phyloP scores from a whole-genome alignment of 2,329 filamentous ascomycete genomes.

The Dendryphion nanum region DNA sequence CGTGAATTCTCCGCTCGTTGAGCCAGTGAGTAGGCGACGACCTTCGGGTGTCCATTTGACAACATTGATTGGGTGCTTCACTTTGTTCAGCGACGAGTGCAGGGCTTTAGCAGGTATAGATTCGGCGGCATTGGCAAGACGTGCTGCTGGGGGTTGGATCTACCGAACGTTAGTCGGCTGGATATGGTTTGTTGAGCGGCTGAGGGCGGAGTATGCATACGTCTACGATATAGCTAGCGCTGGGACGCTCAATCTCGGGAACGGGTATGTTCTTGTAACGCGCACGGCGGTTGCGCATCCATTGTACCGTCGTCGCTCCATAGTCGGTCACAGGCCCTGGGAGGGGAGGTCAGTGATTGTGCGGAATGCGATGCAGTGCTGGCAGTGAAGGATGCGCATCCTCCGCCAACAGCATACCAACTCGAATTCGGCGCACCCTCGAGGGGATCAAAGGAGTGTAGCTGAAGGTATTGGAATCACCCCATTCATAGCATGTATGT shows the following conservation, averaged over 20 bases:
- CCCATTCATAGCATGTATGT: too few relatives aligned
- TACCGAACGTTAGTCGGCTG: conserved; percentile 35
- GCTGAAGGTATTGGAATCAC: too few relatives aligned
- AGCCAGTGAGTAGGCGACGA: conserved; percentile 84
- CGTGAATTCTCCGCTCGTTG: conserved; percentile 96
- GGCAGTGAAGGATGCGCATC: too few relatives aligned
- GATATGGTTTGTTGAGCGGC: conserved; percentile 12
- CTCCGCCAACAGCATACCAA: too few relatives aligned
- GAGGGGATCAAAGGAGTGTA: too few relatives aligned
- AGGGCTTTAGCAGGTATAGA: conserved; percentile 92
- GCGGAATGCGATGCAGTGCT: too few relatives aligned
- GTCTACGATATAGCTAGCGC: conserved; percentile 85
- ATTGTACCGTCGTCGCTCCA: conserved; percentile 84
- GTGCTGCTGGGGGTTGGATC: conserved; percentile 84
- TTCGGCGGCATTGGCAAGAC: conserved; percentile 73
- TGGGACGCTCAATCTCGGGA: conserved; percentile 80
- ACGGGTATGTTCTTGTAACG: conserved; percentile 69
- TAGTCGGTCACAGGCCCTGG: conserved; percentile 92
- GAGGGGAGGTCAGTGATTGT: neutral
- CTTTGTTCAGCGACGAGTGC: conserved; percentile 97
- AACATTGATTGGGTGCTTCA: conserved; percentile 95
- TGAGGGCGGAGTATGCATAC: conserved; percentile 49
- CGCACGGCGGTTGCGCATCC: conserved; percentile 80
- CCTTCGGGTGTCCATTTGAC: conserved; percentile 98
- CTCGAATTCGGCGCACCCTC: too few relatives aligned